phyloP scores from a whole-genome alignment of 345 rosid genomes.

The Crucihimalaya himalaica region DNA sequence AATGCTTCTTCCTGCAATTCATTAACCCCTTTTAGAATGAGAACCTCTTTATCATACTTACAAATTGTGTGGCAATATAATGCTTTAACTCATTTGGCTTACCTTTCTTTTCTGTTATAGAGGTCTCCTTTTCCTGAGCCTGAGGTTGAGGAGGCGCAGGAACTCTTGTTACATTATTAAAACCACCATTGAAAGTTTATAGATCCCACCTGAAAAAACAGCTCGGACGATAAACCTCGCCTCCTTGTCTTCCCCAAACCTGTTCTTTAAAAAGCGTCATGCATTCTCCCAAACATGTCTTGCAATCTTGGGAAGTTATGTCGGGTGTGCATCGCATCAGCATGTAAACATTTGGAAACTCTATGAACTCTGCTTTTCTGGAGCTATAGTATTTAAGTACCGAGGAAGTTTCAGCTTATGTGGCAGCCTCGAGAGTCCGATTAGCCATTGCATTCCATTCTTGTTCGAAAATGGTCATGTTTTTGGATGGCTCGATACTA shows the following conservation, averaged over 20 bases:
- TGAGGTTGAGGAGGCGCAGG: conserved; percentile 14
- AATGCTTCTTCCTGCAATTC: too few species aligned
- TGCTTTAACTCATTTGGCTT: too few species aligned
- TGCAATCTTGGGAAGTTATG: conserved; percentile 36
- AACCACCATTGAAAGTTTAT: conserved; percentile 20
- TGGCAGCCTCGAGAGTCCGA: background rate
- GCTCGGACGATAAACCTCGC: conserved; percentile 40
- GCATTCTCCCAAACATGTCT: conserved; percentile 26
- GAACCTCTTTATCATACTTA: too few species aligned
- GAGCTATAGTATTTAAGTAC: conserved; percentile 40
- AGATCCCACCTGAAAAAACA: conserved; percentile 53
- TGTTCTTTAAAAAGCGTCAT: conserved; percentile 11
- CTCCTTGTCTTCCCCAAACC: conserved; percentile 41
- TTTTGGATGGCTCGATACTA: background rate
- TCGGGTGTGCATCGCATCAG: conserved; percentile 56
- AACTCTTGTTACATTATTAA: conserved; percentile 8
- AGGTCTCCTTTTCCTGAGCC: background rate
- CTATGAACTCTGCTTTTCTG: conserved; percentile 2
- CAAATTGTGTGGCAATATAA: too few species aligned
- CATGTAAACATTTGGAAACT: conserved; percentile 28
- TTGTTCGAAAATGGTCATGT: conserved; percentile 31
- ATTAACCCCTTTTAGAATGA: too few species aligned
- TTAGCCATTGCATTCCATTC: conserved; percentile 29
- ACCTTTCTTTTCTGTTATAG: conserved; percentile 1
- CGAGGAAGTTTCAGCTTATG: background rate